phyloP scores from a whole-genome alignment of 2,329 filamentous ascomycete genomes.

The Exophiala sp. region DNA sequence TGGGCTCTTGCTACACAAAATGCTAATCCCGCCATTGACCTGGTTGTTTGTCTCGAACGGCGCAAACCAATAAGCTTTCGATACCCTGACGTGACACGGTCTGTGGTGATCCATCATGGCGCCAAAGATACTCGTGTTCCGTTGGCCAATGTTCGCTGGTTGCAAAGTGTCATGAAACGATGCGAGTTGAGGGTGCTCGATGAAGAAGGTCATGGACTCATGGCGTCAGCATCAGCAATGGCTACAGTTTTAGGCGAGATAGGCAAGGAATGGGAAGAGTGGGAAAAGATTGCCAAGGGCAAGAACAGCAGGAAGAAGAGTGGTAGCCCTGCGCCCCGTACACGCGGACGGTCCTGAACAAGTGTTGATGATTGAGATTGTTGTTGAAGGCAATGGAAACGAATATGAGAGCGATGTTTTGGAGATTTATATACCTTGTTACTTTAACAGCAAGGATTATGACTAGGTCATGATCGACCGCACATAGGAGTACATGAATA shows the following conservation, averaged over 20 bases:
- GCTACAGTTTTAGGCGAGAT: constrained; percentile 92
- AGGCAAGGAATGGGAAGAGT: constrained; percentile 87
- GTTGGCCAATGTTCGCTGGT: constrained; percentile 91
- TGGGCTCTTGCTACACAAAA: constrained; percentile 90
- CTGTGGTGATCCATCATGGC: constrained; percentile 92
- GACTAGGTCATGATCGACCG: too few relatives aligned
- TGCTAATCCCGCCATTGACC: constrained; percentile 88
- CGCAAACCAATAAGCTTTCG: constrained; percentile 90
- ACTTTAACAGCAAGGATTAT: too few relatives aligned
- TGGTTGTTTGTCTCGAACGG: constrained; percentile 88
- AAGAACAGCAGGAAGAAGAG: constrained; percentile 38
- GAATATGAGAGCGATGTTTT: neutral
- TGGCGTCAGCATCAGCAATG: constrained; percentile 94
- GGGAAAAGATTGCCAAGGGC: constrained; percentile 59
- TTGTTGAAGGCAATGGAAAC: neutral
- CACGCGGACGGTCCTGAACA: constrained; percentile 8
- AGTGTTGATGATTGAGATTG: too few relatives aligned
- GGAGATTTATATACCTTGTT: too few relatives aligned
- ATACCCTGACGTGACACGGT: constrained; percentile 90
- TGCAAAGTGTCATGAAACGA: constrained; percentile 86
- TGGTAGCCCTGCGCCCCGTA: constrained; percentile 8
- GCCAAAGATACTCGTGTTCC: constrained; percentile 86
- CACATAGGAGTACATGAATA: too few relatives aligned
- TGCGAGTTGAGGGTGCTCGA: constrained; percentile 90
- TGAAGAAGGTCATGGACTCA: constrained; percentile 88